Base-by-base conservation (phyloP, 495 filamentous ascomycete species). In the Neurospora sp. region DNA sequence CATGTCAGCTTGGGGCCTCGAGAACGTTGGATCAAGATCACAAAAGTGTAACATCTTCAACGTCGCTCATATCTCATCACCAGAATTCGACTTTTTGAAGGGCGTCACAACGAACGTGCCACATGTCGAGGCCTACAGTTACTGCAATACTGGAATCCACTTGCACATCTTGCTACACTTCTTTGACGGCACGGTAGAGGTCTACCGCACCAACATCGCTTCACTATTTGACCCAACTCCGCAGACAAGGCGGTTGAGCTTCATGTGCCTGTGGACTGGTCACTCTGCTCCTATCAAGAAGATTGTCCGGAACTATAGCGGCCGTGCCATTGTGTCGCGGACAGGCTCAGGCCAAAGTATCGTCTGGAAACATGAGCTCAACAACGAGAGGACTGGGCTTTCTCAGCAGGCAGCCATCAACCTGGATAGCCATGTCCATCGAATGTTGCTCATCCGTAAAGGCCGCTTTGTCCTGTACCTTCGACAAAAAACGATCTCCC, bases 1-100 rank as follows among this genome's bases (percentile, higher is more conserved):
- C 76, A 94, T 98, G 93, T 93, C 92, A 69, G 96, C 94, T 0
- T 97, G 95, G 95, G 96, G 93, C 2, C 79, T 99, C 72, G 94
- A 98, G 80, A 93, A 94, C 78, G 87, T 98, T 35, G 93, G 94
- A 20, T 90, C 88, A 77, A 96, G 93, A 76, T 82, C 84, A 39
- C 88, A 86, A 75, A 88, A 90, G 74, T 86, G 87, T 3, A 86
- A 89, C 78, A 88, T 94, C 38, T 97, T 97, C 84, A 97, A 97
- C 76, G 89, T 98, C 77, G 90, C 93, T 7, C 92, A 97, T 79
- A 89, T 93, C 31, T 77, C 81, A 72, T 85, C 91, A 7, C 79
- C 92, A 71, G 85, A 89, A 70, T 84, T 96, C 42, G 88, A 89
- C 37, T 90, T 97, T 75, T 81, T 89, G 70, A 82, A 82, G n/a